phyloP scores from a whole-genome alignment of 129 eudicot genomes.

The Scalesia atractyloides region DNA sequence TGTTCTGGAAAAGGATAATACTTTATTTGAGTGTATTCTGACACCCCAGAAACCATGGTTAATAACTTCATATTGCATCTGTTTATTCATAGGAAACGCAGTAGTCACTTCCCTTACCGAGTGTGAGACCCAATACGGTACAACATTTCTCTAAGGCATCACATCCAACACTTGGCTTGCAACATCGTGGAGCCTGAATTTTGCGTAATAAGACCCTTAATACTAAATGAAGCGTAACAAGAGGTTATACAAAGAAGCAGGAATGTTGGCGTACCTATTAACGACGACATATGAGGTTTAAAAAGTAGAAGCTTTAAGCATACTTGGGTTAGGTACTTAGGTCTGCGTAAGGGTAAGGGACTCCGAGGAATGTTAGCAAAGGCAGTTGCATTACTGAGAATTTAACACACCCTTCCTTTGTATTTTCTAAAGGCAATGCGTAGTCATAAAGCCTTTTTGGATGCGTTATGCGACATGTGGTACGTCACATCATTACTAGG shows the following conservation, averaged over 20 bases:
- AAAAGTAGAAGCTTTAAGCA: slow-evolving; percentile 79
- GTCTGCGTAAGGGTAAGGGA: too few relatives aligned
- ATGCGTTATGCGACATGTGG: too few relatives aligned
- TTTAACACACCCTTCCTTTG: too few relatives aligned
- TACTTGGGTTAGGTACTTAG: slow-evolving; percentile 53
- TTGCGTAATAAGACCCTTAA: slow-evolving; percentile 32
- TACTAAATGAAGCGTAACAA: too few relatives aligned
- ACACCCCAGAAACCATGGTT: slow-evolving; percentile 57
- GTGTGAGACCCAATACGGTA: slow-evolving; percentile 76
- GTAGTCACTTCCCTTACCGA: slow-evolving; percentile 44
- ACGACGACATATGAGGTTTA: slow-evolving; percentile 44
- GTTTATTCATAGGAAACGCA: slow-evolving; percentile 50
- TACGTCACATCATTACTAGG: too few relatives aligned
- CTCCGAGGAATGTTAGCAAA: too few relatives aligned
- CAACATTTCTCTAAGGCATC: slow-evolving; percentile 76
- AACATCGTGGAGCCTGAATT: slow-evolving; percentile 32
- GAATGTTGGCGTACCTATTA: slow-evolving; percentile 60
- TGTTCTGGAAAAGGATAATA: slow-evolving; percentile 71
- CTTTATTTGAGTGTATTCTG: slow-evolving; percentile 38
- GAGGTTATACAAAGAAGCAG: slow-evolving; percentile 62
- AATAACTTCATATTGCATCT: slow-evolving; percentile 69
- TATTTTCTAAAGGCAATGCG: too few relatives aligned
- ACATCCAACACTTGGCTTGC: slow-evolving; percentile 71
- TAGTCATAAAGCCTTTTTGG: too few relatives aligned
- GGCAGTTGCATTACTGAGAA: too few relatives aligned